Percentiles rank a stretch among this genome's conserved stretches.
Conservation (phyloP, 148 eudicot genomes). For the Hydrangea macrophylla region DNA sequence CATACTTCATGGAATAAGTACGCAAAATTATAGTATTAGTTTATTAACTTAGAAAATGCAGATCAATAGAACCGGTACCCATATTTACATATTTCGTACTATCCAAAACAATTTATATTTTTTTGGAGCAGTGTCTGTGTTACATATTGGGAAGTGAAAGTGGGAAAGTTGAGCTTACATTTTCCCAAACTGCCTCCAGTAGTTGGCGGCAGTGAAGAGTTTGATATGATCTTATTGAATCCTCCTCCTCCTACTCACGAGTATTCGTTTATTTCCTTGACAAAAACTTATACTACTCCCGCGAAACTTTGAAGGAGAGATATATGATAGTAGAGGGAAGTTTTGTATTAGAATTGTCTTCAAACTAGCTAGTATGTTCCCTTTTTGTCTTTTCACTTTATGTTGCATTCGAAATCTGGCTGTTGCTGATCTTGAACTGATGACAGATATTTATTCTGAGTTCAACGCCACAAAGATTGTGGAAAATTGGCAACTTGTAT, state of each 20-base stretch:
- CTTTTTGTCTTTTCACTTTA: neutral
- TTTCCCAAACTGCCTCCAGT: neutral
- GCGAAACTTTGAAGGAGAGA: neutral
- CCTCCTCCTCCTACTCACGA: no score
- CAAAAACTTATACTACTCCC: neutral
- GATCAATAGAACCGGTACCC: neutral
- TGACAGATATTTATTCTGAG: no score
- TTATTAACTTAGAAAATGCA: neutral
- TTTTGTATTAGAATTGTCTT: neutral
- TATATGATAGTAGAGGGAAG: neutral
- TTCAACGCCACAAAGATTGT: no score
- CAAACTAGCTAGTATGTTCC: neutral
- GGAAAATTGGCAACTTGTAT: no score
- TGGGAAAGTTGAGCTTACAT: no score
- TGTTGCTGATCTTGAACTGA: neutral
- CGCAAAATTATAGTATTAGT: neutral
- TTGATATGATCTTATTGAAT: neutral
- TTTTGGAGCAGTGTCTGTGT: neutral
- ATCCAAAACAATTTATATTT: no score
- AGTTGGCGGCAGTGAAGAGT: neutral
- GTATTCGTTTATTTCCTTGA: neutral
- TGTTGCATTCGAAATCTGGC: neutral
- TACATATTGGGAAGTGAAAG: neutral
- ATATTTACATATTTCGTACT: neutral
- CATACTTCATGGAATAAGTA: neutral